Evolutionary conservation across 139 green algal genomes (phyloP), one percentile per base, ranked within the genome.

Genomic region (Auxenochlorella pyrenoidosa): DNA sequence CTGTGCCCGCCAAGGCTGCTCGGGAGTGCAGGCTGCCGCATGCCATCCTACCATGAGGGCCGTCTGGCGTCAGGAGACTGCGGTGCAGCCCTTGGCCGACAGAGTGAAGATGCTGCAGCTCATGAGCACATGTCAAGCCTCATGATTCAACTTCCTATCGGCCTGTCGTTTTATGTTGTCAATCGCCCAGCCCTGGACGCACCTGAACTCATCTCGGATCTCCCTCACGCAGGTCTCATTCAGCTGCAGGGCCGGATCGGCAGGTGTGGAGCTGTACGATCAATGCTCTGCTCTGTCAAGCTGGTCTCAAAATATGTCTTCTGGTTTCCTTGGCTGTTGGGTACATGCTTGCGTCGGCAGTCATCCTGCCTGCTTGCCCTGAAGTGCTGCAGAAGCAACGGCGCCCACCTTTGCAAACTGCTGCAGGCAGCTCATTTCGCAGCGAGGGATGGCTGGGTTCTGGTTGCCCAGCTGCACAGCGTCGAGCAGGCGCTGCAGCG

Each of bases 401-500:
- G 0, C 6, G 5, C 65, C 41, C 65, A 86, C 82, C 66, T 70
- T 47, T 16, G 28, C 43, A 68, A 86, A 86, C 66, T 86, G 82
- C 82, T 54, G 4, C 43, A 79, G 41, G 44, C 66, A 79, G 16
- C 66, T 38, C 44, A 86, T 32, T n/a, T 78, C 82, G 82, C 82
- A 79, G n/a, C 32, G n/a, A 21, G 47, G 51, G 30, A 79, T 66
- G 3, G 82, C 32, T 5, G 82, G 82, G 66, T 68, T 79, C 32
- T 70, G 18, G 66, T 86, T 86, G 65, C 80, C 80, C 38, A 86
- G 82, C 12, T 66, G 8, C 10, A 78, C 5, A 0, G 66, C 82
- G 12, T 86, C 82, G 22, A 78, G 82, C 82, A 78, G 66, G n/a
- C 6, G 5, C 43, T 68, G 66, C 82, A 86, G 82, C 3, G 43